Conservation (phyloP, 176 grass and related monocot genomes). For the Bolboschoenus planiculmis region DNA sequence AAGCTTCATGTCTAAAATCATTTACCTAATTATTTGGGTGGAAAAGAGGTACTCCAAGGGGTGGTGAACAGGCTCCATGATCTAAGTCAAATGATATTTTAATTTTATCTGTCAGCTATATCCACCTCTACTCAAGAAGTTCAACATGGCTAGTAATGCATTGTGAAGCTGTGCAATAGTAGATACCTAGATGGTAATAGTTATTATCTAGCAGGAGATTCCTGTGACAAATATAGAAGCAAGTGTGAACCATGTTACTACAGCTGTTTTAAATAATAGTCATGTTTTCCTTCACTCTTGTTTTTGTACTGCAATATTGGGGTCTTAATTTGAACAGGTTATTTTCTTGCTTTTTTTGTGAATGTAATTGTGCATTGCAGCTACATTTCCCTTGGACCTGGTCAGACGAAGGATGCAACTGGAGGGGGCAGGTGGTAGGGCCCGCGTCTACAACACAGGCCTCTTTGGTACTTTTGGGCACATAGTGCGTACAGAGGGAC, state of each 20-base stretch:
- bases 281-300: not conserved
- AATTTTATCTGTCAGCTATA: not conserved
- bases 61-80: not conserved
- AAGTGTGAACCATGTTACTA: not conserved
- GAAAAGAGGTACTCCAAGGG: too few species aligned
- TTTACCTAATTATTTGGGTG: not conserved
- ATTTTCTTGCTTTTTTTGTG: not conserved
- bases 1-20: not conserved
- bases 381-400: constrained; percentile 85
- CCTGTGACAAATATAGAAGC: not conserved
- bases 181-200: not conserved
- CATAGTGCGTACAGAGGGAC: constrained; percentile 58
- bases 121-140: not conserved
- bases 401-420: constrained; percentile 86
- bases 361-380: constrained; percentile 31
- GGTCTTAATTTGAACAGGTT: not conserved
- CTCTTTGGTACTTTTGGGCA: constrained; percentile 71
- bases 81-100: not conserved
- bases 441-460: constrained; percentile 62
- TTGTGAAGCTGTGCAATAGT: not conserved
- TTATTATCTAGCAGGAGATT: not conserved
- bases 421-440: constrained; percentile 79
- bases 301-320: not conserved
- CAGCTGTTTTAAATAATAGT: not conserved
- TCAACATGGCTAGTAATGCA: not conserved